phyloP scores from a whole-genome alignment of 169 alveolate species.

The Eimeria brunetti region DNA sequence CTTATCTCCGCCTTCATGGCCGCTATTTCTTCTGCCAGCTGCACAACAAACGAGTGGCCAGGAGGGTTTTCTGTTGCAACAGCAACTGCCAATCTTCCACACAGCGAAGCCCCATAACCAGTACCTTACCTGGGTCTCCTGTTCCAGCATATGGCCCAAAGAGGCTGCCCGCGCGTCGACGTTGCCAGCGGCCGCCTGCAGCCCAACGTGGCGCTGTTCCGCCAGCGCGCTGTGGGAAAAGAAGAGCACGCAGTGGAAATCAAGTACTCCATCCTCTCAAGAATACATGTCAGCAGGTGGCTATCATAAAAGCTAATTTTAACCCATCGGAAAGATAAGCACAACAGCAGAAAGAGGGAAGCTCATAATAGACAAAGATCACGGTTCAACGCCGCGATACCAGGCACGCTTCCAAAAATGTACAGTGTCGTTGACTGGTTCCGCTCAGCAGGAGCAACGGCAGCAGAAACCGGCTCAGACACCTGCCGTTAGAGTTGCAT shows the following conservation, averaged over 20 bases:
- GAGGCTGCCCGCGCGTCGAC: conserved; percentile 46
- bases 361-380: neutral
- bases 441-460: conserved; percentile 1
- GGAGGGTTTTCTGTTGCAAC: neutral
- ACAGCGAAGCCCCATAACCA: neutral
- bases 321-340: neutral
- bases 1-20: conserved; percentile 51
- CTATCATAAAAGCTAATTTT: neutral
- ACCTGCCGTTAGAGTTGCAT: neutral
- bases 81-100: neutral
- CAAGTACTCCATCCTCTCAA: neutral
- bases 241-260: neutral
- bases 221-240: conserved; percentile 48
- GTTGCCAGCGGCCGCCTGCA: conserved; percentile 50
- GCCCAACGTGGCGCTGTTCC: conserved; percentile 63
- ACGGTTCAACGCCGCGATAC: neutral
- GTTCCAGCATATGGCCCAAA: conserved; percentile 44
- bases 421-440: neutral
- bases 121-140: conserved; percentile 36
- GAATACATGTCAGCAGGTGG: neutral
- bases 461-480: neutral
- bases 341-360: neutral
- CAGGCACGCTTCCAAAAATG: neutral
- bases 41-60: neutral
- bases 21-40: conserved; percentile 63